Evolutionary conservation across 164 flowering plant genomes (phyloP), one percentile per base, ranked within the genome.

Genomic region (Annona squamosa): DNA sequence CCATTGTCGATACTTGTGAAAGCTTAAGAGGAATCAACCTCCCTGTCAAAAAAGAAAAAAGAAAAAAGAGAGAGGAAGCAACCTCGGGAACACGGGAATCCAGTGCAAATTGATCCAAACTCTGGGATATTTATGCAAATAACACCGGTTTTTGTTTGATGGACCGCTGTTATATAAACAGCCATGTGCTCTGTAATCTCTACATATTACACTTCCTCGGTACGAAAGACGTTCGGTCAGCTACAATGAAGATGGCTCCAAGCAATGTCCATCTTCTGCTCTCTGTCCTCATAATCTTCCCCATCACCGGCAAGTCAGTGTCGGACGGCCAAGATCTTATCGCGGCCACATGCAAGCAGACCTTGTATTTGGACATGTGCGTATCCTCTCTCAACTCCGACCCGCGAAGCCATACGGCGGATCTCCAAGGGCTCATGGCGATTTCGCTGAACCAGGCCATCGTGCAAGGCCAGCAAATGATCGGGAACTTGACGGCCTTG

Each of bases 371-470:
- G 18, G 74, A 76, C 3, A 47, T 73, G 2, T 80, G 85, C 44
- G 65, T 66, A 4, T 71, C 81, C 4, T 64, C 85, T 4, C 63
- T 82, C 44, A 44, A 67, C 26, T 80, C 85, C 12, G 81, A 78
- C 57, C 81, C 82, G 44, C 73, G 75, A 13, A 80, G 75, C 65
- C 61, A 48, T 9, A 44, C 43, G 0, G 75, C 80, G 0, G 72
- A 75, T 75, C 26, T 77, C 3, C 42, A 70, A 12, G 80, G 77
- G 13, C 76, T 83, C 1, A 78, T 82, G 3, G 52, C 12, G 13
- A 79, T 83, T 16, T 77, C 83, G 17, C 46, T 81, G 57, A 73
- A 78, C 16, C 18, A 69, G 45, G 52, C 67, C n/a, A 66, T 77
- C 3, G 65, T 26, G 26, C 47, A 80, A 5, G 78, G 52, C 12